Base-by-base conservation (phyloP, 1,284 basidiomycete genomes). In the Heimioporus retisporus region DNA sequence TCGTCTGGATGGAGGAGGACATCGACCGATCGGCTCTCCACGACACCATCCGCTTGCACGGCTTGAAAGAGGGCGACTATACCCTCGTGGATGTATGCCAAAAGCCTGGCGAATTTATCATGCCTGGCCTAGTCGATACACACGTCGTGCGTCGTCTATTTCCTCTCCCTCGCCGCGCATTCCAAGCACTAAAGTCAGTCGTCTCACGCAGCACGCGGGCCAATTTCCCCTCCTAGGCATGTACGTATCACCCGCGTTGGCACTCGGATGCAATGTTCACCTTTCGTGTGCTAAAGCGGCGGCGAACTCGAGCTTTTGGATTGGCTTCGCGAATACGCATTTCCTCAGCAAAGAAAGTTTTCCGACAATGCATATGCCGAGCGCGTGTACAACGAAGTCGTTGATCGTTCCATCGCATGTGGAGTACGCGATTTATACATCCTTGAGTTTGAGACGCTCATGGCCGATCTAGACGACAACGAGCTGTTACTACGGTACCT, bases 71-170 rank as follows among this genome's bases (percentile, higher is more conserved):
- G 2, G 62, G 48, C 59, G 65, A 66, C n/a, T 67, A 65, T 59
- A 28, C 31, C 59, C 76, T 44, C 21, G 58, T 28, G 18, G 77
- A 80, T 61, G 82, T 96, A 25, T 83, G 82, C 63, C 73, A 82
- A 13, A 62, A 19, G 5, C 50, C 65, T 1, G 93, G 93, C 6
- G 90, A 95, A 73, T 96, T 96, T 76, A 75, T 97, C 57, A 89
- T 94, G 74, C 96, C 96, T 7, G 96, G 96, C 23, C 91, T 97
- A 74, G 85, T 97, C 62, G 95, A 97, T 81, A 96, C 95, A 11
- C 95, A 96, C 79, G 94, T 93, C 28, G 93, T 94, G 74, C 79
- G 88, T 78, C 43, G 15, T 40, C 13, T 23, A n/a, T 18, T 16
- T 31, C 13, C 18, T 10, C 14, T 13, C 16, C 43, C 31, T 35